A percentile compares a stretch with the other conserved stretches of the same genome.
Evolutionary conservation across 495 filamentous ascomycete genomes (phyloP).

Genomic region (Niebla homalea): DNA sequence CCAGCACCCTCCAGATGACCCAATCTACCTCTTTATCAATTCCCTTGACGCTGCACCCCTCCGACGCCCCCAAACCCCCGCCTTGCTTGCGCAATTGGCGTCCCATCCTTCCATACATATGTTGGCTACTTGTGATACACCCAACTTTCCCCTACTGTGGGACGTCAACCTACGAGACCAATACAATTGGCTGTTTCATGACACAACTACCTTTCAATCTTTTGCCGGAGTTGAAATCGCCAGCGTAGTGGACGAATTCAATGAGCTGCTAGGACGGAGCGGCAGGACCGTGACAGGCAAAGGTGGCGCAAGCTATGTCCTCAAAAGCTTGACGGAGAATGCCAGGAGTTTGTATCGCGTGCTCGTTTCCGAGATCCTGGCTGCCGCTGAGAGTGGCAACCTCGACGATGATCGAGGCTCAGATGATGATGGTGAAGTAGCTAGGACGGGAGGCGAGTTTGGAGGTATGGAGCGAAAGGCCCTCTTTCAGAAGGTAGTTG

Average conservation of each 20-base stretch:
- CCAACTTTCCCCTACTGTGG: constrained; percentile 80
- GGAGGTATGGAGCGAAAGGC: constrained; percentile 64
- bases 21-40: constrained; percentile 63
- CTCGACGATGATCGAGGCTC: constrained; percentile 12
- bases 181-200: constrained; percentile 82
- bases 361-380: constrained; percentile 71
- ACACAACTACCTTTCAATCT: constrained; percentile 77
- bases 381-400: constrained; percentile 41
- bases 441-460: constrained; percentile 13
- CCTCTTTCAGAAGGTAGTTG: constrained; percentile 86
- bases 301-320: constrained; percentile 83
- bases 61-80: constrained; percentile 54
- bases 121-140: constrained; percentile 72
- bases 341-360: constrained; percentile 75
- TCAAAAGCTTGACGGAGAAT: constrained; percentile 82
- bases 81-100: constrained; percentile 61
- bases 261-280: constrained; percentile 70
- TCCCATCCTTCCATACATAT: constrained; percentile 61
- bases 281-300: constrained; percentile 74
- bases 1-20: constrained; percentile 25
- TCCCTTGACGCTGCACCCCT: constrained; percentile 71
- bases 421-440: constrained; percentile 24
- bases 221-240: constrained; percentile 49
- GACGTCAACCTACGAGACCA: constrained; percentile 64
- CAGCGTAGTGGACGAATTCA: constrained; percentile 74